Base-by-base conservation (phyloP, 129 eudicot species). In the Apium graveolens region DNA sequence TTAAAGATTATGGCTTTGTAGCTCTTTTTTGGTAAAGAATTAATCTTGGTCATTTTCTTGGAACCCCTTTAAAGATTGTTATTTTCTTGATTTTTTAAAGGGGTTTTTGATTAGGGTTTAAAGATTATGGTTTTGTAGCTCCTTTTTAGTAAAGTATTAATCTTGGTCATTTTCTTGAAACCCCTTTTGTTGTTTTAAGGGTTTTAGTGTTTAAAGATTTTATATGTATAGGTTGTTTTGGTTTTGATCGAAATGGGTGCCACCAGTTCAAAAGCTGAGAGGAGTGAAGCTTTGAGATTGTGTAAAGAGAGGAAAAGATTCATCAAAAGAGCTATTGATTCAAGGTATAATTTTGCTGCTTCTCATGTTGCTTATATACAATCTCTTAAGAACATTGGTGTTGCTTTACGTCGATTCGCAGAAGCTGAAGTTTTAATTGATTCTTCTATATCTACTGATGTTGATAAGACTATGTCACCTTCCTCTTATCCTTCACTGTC, bases 271-370 rank as follows among this genome's bases (percentile, higher is more conserved):
- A 96, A 92, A 80, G 35, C 84, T 11, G 97, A 96, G 70, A 86
- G 83, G 38, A 87, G 92, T 74, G 89, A 81, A 71, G 99, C 99
- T 45, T 60, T 96, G 83, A 83, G 85, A n/a, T 84, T 96, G 74
- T 96, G 99, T 83, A 90, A 86, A 82, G 97, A 86, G 72, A 81
- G 99, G 86, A 90, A 90, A 82, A 86, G 79, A 82, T 87, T 92
- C 80, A 85, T 92, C 38, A 90, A 92, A 70, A 88, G 85, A 80
- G 97, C 99, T 0, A 86, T 92, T 43, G 97, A 96, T 84, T 92
- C 97, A 21, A 84, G 99, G 82, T 96, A 86, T 70, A 86, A 87
- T 79, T 86, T 92, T 63, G 97, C 97, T 75, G 99, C 97, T 16
- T 93, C 97, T 41, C 97, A 96, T 86, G 90, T 90, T 76, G 84